Base-by-base conservation (phyloP, 73 alveolate species). In the Paramecium sexaurelia region DNA sequence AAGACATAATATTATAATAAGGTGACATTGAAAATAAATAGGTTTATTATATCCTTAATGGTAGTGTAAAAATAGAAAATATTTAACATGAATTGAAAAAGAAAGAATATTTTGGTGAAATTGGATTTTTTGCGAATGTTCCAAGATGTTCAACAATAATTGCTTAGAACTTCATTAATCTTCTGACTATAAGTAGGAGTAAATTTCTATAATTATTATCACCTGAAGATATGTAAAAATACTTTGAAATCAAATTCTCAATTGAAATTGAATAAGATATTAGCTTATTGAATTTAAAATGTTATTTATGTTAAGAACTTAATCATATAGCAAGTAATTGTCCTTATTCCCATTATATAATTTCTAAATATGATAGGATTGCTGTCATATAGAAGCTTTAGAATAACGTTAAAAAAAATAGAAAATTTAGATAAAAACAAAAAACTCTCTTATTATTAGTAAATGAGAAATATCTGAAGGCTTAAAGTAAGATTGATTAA, bases 61-160 rank as follows among this genome's bases (percentile, higher is more conserved):
- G 86, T 35, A 33, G 35, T 27, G 86, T 71, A 13, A 35, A 33
- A 35, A 71, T 71, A 33, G 37, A 22, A 32, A 35, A 71, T 33
- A 35, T 71, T 20, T 33, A 71, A 33, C 11, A 33, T 35, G 32
- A 71, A 33, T 37, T 71, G 8, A 19, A 71, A 33, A 71, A 36
- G 7, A 71, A 71, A 35, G 35, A 71, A 32, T 85, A 92, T 89
- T 87, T 94, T 57, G 97, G 97, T 22, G 96, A 94, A 51, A 94
- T 94, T n/a, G 95, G 95, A 9, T 94, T 92, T 61, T 36, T 93
- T 71, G 87, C 95, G 1, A 88, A 94, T 45, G 40, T 40, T 20
- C 92, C 95, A 10, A 71, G 97, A 55, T 22, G 85, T 6, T 91
- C 94, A 11, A 78, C 95, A 5, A 94, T 75, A 7, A 75, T 84